Percentiles rank a stretch among this genome's conserved stretches.
Evolutionary conservation across 192 early-diverging fungal species (phyloP).

Genomic region (Umbelopsis vinacea): DNA sequence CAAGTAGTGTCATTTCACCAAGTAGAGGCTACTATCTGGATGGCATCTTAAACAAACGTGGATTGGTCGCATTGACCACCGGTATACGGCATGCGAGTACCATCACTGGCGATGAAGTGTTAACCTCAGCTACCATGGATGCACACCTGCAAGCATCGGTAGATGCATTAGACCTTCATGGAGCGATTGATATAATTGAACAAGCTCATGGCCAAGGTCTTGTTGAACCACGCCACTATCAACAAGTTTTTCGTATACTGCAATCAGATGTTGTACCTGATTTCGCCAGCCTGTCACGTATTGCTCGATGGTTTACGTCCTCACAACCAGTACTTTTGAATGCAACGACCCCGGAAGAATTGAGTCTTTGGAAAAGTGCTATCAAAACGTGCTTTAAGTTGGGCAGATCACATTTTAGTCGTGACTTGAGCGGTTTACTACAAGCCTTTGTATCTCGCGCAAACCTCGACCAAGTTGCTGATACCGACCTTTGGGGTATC

Average conservation of each 20-base stretch:
- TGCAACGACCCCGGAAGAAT: conserved; percentile 16
- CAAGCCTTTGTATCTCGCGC: conserved; percentile 23
- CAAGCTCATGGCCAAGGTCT: not conserved
- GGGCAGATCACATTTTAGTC: conserved; percentile 13
- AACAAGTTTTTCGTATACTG: not conserved
- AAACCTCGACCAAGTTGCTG: conserved; percentile 1
- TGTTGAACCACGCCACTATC: not conserved
- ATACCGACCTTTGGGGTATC: conserved; percentile 25
- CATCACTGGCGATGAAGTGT: too few relatives aligned
- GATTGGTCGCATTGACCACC: too few relatives aligned
- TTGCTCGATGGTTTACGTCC: conserved; percentile 9
- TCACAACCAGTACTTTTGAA: not conserved
- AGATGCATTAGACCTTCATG: not conserved
- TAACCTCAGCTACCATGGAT: not conserved
- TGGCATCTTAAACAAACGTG: not conserved
- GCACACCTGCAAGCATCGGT: not conserved
- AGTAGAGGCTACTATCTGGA: not conserved
- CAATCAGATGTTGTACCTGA: not conserved
- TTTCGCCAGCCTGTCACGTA: not conserved
- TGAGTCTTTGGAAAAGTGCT: conserved; percentile 30
- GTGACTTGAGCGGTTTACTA: conserved; percentile 25
- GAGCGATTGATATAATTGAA: conserved; percentile 1
- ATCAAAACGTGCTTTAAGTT: conserved; percentile 32
- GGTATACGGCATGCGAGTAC: not conserved
- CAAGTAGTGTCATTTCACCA: not conserved